Base-by-base conservation (phyloP, 306 rosid species). In the Pyrus pyrifolia region DNA sequence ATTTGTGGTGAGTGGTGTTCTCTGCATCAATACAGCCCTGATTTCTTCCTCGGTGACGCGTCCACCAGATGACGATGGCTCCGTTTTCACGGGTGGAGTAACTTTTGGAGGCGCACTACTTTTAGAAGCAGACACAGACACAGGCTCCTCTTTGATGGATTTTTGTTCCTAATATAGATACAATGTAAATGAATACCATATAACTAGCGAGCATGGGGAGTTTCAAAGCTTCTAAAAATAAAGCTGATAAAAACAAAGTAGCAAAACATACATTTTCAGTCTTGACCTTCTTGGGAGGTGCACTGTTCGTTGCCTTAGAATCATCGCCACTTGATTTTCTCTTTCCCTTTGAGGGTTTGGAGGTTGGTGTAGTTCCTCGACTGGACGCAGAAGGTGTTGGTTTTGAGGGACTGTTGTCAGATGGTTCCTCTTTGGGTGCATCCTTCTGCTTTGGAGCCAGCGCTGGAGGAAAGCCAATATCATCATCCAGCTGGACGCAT, bases 31-130 rank as follows among this genome's bases (percentile, higher is more conserved):
- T 76, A 95, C 91, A 68, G 97, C 92, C 87, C 92, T 86, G 53
- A 92, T 95, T 87, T 95, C 97, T 78, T 92, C 97, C 84, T 92
- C 97, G 10, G 90, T 86, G 77, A 92, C 97, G 6, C 93, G 98
- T 49, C 92, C 97, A 76, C 92, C 71, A 73, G 95, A 83, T 15
- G 88, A 23, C n/a, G 83, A 35, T n/a, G 90, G 51, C 62, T 77
- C 87, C 8, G 83, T 19, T 82, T 81, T 88, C 31, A 91, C 76
- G 14, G 89, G n/a, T 52, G 83, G 45, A 45, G 88, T 76, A 27
- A 85, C 92, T 87, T 84, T 92, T 18, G 88, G 67, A 61, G 93
- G 85, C 45, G 77, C 80, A 38, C 66, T 87, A 77, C 76, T 86
- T 79, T 88, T 92, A 73, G 93, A 78, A 61, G 55, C 55, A 49